Percentiles rank a stretch among this genome's conserved stretches.
phyloP scores from a whole-genome alignment of 768 basidiomycete genomes.

The Harrya chromipes region DNA sequence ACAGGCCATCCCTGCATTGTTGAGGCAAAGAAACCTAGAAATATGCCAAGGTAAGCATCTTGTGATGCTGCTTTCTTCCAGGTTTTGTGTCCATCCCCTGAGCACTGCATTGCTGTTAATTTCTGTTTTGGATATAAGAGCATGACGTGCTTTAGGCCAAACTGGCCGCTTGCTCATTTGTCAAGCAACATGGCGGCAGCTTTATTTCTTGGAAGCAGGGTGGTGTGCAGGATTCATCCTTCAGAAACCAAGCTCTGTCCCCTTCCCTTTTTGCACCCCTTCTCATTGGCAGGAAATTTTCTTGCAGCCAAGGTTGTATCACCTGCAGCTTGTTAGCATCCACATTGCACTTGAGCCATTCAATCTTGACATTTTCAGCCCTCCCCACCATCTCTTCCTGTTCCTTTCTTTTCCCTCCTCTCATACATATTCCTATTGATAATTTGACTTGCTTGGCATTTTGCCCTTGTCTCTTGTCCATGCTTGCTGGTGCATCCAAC shows the following conservation, averaged over 20 bases:
- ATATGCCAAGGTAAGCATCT: slow-evolving; percentile 73
- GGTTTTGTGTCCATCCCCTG: slow-evolving; percentile 2
- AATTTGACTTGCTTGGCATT: too few species aligned
- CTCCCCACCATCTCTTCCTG: neutral
- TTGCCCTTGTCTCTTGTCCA: too few species aligned
- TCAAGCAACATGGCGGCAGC: slow-evolving; percentile 11
- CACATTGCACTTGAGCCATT: slow-evolving; percentile 12
- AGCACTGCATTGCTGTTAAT: slow-evolving; percentile 26
- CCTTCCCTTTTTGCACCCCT: slow-evolving; percentile 3
- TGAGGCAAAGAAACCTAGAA: slow-evolving; percentile 76
- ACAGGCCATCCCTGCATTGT: slow-evolving; percentile 79
- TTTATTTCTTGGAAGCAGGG: slow-evolving; percentile 14
- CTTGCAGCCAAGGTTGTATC: slow-evolving; percentile 15
- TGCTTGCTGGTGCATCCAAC: too few species aligned
- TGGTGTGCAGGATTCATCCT: slow-evolving; percentile 3
- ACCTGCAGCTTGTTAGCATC: neutral
- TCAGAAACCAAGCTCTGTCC: neutral
- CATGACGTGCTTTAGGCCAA: slow-evolving; percentile 18
- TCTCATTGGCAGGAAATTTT: slow-evolving; percentile 9
- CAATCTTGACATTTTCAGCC: slow-evolving; percentile 9
- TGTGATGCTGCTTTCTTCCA: slow-evolving; percentile 14
- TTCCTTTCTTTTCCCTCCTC: neutral
- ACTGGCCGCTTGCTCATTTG: slow-evolving; percentile 10
- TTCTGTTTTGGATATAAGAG: slow-evolving; percentile 25
- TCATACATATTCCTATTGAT: too few species aligned